phyloP scores from a whole-genome alignment of 768 basidiomycete species.

The Boletellus ananiceps region DNA sequence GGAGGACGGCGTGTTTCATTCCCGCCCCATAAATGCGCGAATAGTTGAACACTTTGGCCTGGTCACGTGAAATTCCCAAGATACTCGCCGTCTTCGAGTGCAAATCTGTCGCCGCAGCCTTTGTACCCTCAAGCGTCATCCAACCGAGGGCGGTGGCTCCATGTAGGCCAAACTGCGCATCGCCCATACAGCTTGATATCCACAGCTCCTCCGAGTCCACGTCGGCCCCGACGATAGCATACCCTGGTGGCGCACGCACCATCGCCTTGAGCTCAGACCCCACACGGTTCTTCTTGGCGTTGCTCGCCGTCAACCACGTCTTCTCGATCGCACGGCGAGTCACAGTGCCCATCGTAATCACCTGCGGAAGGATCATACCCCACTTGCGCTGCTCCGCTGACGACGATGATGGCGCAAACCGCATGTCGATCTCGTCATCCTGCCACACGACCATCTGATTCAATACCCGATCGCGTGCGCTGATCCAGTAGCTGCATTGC shows the following conservation, averaged over 20 bases:
- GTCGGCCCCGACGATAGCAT: slow-evolving; percentile 94
- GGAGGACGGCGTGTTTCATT: slow-evolving; percentile 85
- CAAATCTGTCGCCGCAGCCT: slow-evolving; percentile 88
- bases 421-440: slow-evolving; percentile 45
- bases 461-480: slow-evolving; percentile 82
- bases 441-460: slow-evolving; percentile 95
- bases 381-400: slow-evolving; percentile 43
- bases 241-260: slow-evolving; percentile 91
- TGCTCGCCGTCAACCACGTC: slow-evolving; percentile 97
- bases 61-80: slow-evolving; percentile 87
- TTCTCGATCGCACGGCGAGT: slow-evolving; percentile 96
- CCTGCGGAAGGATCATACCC: slow-evolving; percentile 93
- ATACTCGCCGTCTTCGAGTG: slow-evolving; percentile 96
- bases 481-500: slow-evolving; percentile 97
- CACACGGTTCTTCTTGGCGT: slow-evolving; percentile 96
- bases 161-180: slow-evolving; percentile 95
- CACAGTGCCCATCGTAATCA: slow-evolving; percentile 98
- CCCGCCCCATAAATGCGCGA: slow-evolving; percentile 99
- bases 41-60: slow-evolving; percentile 98
- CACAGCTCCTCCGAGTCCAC: slow-evolving; percentile 98
- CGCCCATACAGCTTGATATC: slow-evolving; percentile 99
- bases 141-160: slow-evolving; percentile 96
- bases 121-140: slow-evolving; percentile 99
- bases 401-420: slow-evolving; percentile 34
- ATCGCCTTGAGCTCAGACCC: slow-evolving; percentile 98